Evolutionary conservation across 169 alveolate species (phyloP), one percentile per base, ranked within the genome.

Genomic region (Plasmodium ovale): DNA sequence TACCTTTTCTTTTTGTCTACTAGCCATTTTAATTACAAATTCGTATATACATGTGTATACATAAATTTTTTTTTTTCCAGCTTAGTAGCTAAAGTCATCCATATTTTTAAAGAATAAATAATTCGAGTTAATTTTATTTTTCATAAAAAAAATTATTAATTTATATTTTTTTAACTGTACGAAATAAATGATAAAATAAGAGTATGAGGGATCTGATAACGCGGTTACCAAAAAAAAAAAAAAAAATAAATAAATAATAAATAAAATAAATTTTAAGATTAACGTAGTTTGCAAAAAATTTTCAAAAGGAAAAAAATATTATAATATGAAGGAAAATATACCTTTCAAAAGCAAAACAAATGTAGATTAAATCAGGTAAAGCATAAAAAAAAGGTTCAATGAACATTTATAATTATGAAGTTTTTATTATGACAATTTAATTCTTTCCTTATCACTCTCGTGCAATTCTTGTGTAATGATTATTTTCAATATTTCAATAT

Each of bases 1-100:
- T 60, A 44, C 21, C 60, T 74, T 74, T 35, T 16, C 60, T 37
- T 39, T 62, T 53, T 74, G 88, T 74, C 88, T 74, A 74, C 88
- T 59, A 74, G 65, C 88, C 71, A 51, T 74, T 74, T 73, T 58
- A 53, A 29, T 54, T 54, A 37, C 29, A 59, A 44, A 64, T 16
- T 19, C 23, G 37, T 47, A 44, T 25, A 62, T 42, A 54, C 27
- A 21, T 25, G 59, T 71, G 70, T n/a, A 54, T 53, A 53, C 33
- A 53, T 29, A 73, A 37, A 39, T 25, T 54, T 65, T 39, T 39
- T 39, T 39, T 39, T 39, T 39, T 39, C 51, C 51, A 5, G n/a
- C 51, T 39, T 39, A 54, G 7, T 54, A 54, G 64, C 64, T 54
- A n/a, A 54, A 16, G 64, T 54, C 21, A 54, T 3, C 64, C 64